phyloP scores from a whole-genome alignment of 2,329 filamentous ascomycete genomes.

The Fusarium scirpi region DNA sequence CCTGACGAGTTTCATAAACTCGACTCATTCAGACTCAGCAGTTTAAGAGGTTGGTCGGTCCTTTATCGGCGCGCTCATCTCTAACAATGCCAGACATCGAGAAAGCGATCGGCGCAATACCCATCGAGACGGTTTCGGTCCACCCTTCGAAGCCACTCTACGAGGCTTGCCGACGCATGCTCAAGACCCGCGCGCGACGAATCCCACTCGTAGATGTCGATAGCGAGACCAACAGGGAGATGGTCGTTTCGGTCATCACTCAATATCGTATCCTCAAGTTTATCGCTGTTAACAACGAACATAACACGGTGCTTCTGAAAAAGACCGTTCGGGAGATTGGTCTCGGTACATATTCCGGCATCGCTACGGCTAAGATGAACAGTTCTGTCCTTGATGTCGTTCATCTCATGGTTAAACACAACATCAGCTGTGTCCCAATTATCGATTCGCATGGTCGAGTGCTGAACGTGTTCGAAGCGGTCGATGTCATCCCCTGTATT shows the following conservation, averaged over 20 bases:
- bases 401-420: slow-evolving; percentile 89
- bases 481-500: slow-evolving; percentile 96
- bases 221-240: slow-evolving; percentile 90
- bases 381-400: slow-evolving; percentile 95
- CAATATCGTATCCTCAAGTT: slow-evolving; percentile 99
- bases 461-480: slow-evolving; percentile 96
- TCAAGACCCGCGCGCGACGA: slow-evolving; percentile 89
- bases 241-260: slow-evolving; percentile 96
- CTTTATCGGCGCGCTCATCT: slow-evolving; percentile 3
- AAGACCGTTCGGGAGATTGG: slow-evolving; percentile 87
- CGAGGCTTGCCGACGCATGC: slow-evolving; percentile 94
- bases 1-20: slow-evolving; percentile 90
- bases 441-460: slow-evolving; percentile 82
- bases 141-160: slow-evolving; percentile 91
- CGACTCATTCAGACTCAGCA: slow-evolving; percentile 93
- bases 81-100: slow-evolving; percentile 79
- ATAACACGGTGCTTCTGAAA: slow-evolving; percentile 87
- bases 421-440: slow-evolving; percentile 95
- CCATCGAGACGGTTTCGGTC: slow-evolving; percentile 95
- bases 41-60: slow-evolving; percentile 77
- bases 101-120: slow-evolving; percentile 88
- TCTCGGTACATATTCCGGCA: slow-evolving; percentile 83
- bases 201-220: slow-evolving; percentile 95
- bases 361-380: slow-evolving; percentile 88
- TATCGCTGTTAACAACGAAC: slow-evolving; percentile 90